A percentile compares a stretch with the other conserved stretches of the same genome.
Evolutionary conservation across 2,329 filamentous ascomycete species (phyloP).

Genomic region (Neonectria sp.): DNA sequence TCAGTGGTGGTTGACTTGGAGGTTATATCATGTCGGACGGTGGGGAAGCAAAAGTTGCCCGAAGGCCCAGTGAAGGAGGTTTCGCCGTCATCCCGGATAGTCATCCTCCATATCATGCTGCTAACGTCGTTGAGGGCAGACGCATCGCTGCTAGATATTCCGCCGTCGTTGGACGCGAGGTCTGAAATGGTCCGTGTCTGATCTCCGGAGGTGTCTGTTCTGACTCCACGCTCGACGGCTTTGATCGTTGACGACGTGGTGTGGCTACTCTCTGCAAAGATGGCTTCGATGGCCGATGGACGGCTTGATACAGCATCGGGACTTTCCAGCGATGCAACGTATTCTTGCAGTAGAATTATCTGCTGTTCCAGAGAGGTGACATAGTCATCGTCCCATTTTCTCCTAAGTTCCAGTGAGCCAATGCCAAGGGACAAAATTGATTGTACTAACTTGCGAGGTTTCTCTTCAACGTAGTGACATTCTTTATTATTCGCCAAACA

Average conservation of each 20-base stretch:
- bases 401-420: neutral
- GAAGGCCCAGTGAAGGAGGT: constrained; percentile 8
- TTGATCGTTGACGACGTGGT: neutral
- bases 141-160: neutral
- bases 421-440: neutral
- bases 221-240: neutral
- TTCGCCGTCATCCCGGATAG: constrained; percentile 1
- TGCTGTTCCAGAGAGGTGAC: neutral
- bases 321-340: neutral
- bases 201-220: neutral
- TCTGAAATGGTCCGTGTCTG: neutral
- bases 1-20: neutral
- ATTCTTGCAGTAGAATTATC: neutral
- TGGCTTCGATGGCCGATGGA: neutral
- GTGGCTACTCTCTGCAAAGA: neutral
- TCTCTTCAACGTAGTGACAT: constrained; percentile 5
- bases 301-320: neutral
- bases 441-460: neutral
- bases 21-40: neutral
- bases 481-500: neutral
- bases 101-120: constrained; percentile 3
- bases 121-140: constrained; percentile 2
- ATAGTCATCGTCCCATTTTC: constrained; percentile 11
- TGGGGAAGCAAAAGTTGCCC: constrained; percentile 5
- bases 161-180: neutral